Evolutionary conservation across 768 basidiomycete species (phyloP), one percentile per base, ranked within the genome.

Genomic region (Amyloporia xantha): DNA sequence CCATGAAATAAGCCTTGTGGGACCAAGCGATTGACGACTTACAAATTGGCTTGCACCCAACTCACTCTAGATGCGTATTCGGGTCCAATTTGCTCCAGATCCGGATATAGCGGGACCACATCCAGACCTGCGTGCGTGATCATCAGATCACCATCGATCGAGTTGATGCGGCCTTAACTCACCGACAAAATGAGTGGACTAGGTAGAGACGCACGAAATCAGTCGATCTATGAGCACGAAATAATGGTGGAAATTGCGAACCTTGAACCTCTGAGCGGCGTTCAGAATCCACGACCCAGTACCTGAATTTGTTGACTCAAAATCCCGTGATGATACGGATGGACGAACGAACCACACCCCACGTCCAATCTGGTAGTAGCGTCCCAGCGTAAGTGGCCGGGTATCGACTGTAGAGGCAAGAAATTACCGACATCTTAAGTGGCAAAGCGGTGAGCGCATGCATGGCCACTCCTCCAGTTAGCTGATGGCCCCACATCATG

Each of bases 11-110:
- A n/a, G n/a, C n/a, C n/a, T n/a, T n/a, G n/a, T n/a, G n/a, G n/a
- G n/a, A n/a, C n/a, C n/a, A n/a, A n/a, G n/a, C n/a, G n/a, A n/a
- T n/a, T n/a, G 20, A 41, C 46, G 21, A 67, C 82, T 38, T 54
- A 86, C 85, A 86, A 86, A 56, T 86, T 87, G 3, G 75, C 74
- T 48, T 84, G 82, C 1, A 84, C 72, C 85, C 85, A 89, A 44
- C 76, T 81, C 26, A 89, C 74, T 51, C 85, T 70, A 12, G 74
- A 68, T 1, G 77, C 73, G 6, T 86, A 65, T 53, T 82, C 77
- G 9, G 74, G 71, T n/a, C 76, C 77, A n/a, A 81, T 65, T 53
- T 72, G 76, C 7, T 71, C 63, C n/a, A 86, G 71, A 60, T 87
- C 75, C 2, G 86, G 84, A 49, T 87, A 83, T 1, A 86, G 67